A percentile compares a stretch with the other conserved stretches of the same genome.
Evolutionary conservation across 2,329 filamentous ascomycete species (phyloP).

Genomic region (Annulohypoxylon truncatum): DNA sequence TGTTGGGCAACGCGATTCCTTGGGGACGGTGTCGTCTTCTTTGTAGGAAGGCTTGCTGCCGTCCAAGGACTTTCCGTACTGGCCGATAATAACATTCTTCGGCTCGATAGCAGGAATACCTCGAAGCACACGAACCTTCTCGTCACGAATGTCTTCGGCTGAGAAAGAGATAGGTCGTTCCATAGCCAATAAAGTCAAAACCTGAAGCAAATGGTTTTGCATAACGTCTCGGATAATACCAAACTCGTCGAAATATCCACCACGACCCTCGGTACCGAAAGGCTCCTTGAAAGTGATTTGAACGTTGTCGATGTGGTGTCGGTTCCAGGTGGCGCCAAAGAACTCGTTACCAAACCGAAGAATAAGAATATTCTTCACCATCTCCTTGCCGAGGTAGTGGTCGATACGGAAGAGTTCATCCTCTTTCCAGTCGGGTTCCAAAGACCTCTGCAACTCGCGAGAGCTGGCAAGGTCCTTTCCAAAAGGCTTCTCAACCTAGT

Average conservation of each 20-base stretch:
- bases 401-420: conserved; percentile 99
- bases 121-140: conserved; percentile 96
- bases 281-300: conserved; percentile 99
- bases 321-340: conserved; percentile 98
- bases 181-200: conserved; percentile 96
- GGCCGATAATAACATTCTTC: conserved; percentile 99
- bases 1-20: conserved; percentile 96
- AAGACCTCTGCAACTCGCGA: conserved; percentile 90
- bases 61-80: conserved; percentile 96
- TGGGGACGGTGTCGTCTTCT: conserved; percentile 97
- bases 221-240: conserved; percentile 99
- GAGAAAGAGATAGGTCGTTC: conserved; percentile 98
- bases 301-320: conserved; percentile 98
- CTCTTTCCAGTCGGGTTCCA: conserved; percentile 98
- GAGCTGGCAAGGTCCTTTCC: conserved; percentile 97
- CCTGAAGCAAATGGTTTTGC: conserved; percentile 99
- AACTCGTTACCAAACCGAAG: conserved; percentile 98
- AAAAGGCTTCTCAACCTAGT: conserved; percentile 97
- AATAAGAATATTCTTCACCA: conserved; percentile 99
- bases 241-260: conserved; percentile 99
- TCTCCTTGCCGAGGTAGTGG: conserved; percentile 99
- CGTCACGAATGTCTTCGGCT: conserved; percentile 96
- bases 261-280: conserved; percentile 96
- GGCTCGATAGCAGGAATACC: conserved; percentile 95
- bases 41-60: conserved; percentile 98